Conservation (phyloP, 345 rosid genomes). For the Abelmoschus esculentus region DNA sequence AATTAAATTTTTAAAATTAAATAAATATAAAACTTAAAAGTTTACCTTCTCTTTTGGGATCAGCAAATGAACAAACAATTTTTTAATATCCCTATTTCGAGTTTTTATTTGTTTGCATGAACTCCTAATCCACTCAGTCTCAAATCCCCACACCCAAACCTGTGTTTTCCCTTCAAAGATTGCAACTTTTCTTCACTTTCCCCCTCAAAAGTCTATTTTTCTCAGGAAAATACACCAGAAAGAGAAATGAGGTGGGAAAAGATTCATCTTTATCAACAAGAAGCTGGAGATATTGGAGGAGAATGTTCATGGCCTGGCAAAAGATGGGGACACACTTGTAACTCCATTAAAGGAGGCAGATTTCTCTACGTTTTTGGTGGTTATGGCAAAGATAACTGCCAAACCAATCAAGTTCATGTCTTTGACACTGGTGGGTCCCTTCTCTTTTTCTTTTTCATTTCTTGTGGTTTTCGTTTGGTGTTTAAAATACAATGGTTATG, state of each 20-base stretch:
- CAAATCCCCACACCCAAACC: neutral
- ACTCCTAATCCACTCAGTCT: constrained; percentile 21
- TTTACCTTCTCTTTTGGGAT: too few species aligned
- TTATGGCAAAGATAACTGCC: constrained; percentile 84
- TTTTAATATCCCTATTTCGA: neutral
- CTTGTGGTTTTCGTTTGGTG: neutral
- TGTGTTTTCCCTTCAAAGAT: constrained; percentile 11
- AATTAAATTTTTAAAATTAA: too few species aligned
- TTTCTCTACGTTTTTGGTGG: constrained; percentile 91
- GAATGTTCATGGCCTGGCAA: constrained; percentile 60
- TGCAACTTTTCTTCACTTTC: constrained; percentile 11
- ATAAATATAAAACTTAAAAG: too few species aligned
- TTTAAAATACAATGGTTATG: neutral
- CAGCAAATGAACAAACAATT: neutral
- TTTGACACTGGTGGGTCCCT: constrained; percentile 69
- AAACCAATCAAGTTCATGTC: constrained; percentile 93
- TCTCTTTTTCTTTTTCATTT: neutral
- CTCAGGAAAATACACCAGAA: constrained; percentile 15
- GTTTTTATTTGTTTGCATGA: constrained; percentile 20
- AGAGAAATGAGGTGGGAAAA: constrained; percentile 45
- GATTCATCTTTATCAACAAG: constrained; percentile 2
- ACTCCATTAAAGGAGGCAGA: constrained; percentile 82
- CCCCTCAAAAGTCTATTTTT: constrained; percentile 7
- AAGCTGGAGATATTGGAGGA: neutral
- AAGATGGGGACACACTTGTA: constrained; percentile 98